A percentile compares a stretch with the other conserved stretches of the same genome.
Conservation (phyloP, 2,329 filamentous ascomycete genomes). For the Lojkania enalia region DNA sequence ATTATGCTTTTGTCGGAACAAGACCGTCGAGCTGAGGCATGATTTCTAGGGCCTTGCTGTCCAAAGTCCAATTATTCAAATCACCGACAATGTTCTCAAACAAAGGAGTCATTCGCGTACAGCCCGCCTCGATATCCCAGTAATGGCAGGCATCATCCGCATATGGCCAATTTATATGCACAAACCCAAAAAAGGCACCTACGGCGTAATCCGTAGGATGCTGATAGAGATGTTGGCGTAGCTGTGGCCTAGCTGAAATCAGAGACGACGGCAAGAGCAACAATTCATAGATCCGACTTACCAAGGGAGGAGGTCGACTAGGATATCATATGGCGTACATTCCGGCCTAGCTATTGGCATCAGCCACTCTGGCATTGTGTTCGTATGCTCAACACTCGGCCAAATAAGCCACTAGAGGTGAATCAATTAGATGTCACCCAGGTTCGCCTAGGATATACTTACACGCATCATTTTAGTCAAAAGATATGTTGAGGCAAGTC, state of each 20-base stretch:
- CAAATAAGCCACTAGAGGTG: conserved; percentile 38
- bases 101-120: conserved; percentile 37
- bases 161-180: conserved; percentile 39
- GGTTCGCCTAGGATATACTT: conserved; percentile 15
- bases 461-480: conserved; percentile 43
- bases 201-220: conserved; percentile 36
- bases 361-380: conserved; percentile 40
- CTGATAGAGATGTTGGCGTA: conserved; percentile 38
- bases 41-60: conserved; percentile 38
- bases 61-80: conserved; percentile 38
- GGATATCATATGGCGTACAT: conserved; percentile 35
- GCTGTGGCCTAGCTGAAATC: conserved; percentile 30
- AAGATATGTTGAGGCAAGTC: conserved; percentile 37
- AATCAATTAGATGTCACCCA: background rate
- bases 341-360: conserved; percentile 37
- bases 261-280: background rate
- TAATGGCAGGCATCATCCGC: conserved; percentile 43
- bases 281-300: conserved; percentile 16
- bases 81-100: conserved; percentile 39
- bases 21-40: conserved; percentile 39
- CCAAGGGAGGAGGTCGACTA: conserved; percentile 42
- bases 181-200: conserved; percentile 31
- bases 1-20: conserved; percentile 23
- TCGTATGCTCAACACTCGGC: conserved; percentile 43
- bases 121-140: conserved; percentile 41